Percentiles rank a stretch among this genome's conserved stretches.
phyloP scores from a whole-genome alignment of 73 alveolate genomes.

The Symbiodinium pilosum region DNA sequence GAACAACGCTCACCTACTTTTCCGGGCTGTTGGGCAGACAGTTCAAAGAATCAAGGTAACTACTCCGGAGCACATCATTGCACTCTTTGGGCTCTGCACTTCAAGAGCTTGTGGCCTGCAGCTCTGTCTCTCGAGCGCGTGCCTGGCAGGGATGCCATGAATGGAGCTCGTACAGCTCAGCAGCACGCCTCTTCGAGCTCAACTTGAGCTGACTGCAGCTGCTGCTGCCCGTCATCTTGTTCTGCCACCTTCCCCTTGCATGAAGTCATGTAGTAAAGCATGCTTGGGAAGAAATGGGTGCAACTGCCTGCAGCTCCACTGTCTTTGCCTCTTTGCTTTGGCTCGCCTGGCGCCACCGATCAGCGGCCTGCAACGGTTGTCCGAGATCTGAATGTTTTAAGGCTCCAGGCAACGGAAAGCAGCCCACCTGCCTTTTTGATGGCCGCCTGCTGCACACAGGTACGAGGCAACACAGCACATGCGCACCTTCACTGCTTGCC shows the following conservation, averaged over 20 bases:
- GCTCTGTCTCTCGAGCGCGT: constrained; percentile 7
- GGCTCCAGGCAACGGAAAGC: too few species aligned
- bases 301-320: constrained; percentile 61
- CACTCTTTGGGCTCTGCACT: not conserved
- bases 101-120: not conserved
- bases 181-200: constrained; percentile 57
- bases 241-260: constrained; percentile 63
- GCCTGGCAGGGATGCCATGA: too few species aligned
- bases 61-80: not conserved
- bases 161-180: too few species aligned
- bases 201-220: not conserved
- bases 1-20: too few species aligned
- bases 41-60: too few species aligned
- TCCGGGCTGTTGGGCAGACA: too few species aligned
- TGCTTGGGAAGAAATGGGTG: too few species aligned
- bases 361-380: constrained; percentile 14
- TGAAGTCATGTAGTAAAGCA: too few species aligned
- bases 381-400: too few species aligned
- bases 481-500: too few species aligned
- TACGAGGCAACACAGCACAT: too few species aligned
- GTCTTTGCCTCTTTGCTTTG: constrained; percentile 55
- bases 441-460: not conserved
- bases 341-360: constrained; percentile 24
- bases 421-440: constrained; percentile 1
- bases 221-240: constrained; percentile 22